phyloP scores from a whole-genome alignment of 2,329 filamentous ascomycete genomes.

The Ceratocystiopsis sp. region DNA sequence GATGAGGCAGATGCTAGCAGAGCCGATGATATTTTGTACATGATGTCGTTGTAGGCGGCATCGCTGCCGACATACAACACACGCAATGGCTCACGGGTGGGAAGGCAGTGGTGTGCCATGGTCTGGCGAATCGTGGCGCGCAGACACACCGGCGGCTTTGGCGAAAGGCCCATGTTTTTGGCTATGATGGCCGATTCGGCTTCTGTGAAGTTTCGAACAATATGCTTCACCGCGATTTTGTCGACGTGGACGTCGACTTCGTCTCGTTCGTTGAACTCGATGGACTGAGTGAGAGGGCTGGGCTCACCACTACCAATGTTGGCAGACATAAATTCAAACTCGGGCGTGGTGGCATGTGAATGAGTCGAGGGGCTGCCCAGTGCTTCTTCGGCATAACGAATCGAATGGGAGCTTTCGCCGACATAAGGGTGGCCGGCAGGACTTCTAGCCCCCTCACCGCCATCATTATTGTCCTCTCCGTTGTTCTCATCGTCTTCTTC shows the following conservation, averaged over 20 bases:
- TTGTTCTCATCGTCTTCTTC: constrained; percentile 16
- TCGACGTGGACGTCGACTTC: constrained; percentile 17
- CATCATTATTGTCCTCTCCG: constrained; percentile 22
- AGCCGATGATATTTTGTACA: constrained; percentile 30
- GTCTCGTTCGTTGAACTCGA: constrained; percentile 29
- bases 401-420: constrained; percentile 17
- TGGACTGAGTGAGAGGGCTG: constrained; percentile 17
- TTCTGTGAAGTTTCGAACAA: constrained; percentile 24
- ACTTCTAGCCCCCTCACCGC: constrained; percentile 5
- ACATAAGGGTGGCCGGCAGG: constrained; percentile 12
- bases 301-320: constrained; percentile 6
- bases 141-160: constrained; percentile 13
- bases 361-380: constrained; percentile 24
- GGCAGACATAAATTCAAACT: no score
- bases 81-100: constrained; percentile 27
- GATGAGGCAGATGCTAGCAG: constrained; percentile 22
- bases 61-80: constrained; percentile 31
- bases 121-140: constrained; percentile 29
- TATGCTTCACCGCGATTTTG: constrained; percentile 28
- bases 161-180: constrained; percentile 15
- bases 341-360: constrained; percentile 7
- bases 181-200: constrained; percentile 21
- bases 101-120: constrained; percentile 28
- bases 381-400: constrained; percentile 32
- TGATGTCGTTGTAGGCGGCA: constrained; percentile 22